A percentile compares a stretch with the other conserved stretches of the same genome.
Evolutionary conservation across 2,329 filamentous ascomycete species (phyloP).

Genomic region (Curvularia spicifera): DNA sequence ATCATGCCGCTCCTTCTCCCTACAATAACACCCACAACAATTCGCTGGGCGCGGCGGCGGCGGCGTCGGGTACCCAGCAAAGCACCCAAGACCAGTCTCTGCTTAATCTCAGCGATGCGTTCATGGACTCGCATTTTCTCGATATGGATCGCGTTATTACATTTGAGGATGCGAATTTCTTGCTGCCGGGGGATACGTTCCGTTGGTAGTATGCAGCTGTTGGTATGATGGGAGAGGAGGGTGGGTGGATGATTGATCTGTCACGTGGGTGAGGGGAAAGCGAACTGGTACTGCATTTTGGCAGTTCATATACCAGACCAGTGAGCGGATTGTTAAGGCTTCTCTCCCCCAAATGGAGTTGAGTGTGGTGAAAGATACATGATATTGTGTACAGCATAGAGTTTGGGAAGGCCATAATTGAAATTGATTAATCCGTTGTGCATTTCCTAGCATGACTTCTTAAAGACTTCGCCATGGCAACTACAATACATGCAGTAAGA

Average conservation of each 20-base stretch:
- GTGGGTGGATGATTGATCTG: too few species aligned
- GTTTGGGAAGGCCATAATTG: too few species aligned
- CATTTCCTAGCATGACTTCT: too few species aligned
- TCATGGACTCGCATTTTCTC: conserved; percentile 44
- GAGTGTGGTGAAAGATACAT: too few species aligned
- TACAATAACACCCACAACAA: neutral
- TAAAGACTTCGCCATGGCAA: too few species aligned
- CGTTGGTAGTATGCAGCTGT: conserved; percentile 27
- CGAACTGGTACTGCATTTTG: too few species aligned
- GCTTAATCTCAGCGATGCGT: conserved; percentile 39
- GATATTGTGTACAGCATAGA: too few species aligned
- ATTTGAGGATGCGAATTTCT: conserved; percentile 46
- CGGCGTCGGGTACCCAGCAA: conserved; percentile 16
- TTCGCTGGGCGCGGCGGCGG: neutral
- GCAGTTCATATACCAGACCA: too few species aligned
- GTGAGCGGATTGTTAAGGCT: too few species aligned
- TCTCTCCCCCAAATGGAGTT: too few species aligned
- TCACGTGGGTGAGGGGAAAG: neutral
- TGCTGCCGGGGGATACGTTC: conserved; percentile 39
- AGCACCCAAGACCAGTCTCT: conserved; percentile 40
- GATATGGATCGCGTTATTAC: conserved; percentile 47
- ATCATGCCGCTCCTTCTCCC: neutral
- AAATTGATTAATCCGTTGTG: too few species aligned
- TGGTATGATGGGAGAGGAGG: neutral
- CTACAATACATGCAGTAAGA: too few species aligned